A percentile compares a stretch with the other conserved stretches of the same genome.
Conservation (phyloP, 441 rosid species). For the Jatropha multifida region DNA sequence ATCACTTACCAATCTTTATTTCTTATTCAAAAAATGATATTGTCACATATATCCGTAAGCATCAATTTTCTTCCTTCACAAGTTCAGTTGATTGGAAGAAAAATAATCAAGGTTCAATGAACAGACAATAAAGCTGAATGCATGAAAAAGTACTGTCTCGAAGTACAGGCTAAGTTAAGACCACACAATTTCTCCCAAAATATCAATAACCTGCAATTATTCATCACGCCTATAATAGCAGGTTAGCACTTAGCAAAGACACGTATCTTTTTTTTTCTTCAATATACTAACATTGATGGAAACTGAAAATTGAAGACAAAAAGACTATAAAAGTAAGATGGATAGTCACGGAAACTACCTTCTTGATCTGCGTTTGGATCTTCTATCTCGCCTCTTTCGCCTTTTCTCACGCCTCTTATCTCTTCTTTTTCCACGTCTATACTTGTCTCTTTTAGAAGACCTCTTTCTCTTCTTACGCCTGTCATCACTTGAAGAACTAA, state of each 20-base stretch:
- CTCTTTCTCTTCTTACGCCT: slow-evolving; percentile 74
- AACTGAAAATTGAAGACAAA: no score
- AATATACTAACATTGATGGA: no score
- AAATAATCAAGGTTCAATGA: background rate
- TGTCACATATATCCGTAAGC: background rate
- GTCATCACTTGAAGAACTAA: slow-evolving; percentile 87
- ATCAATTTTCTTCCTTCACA: background rate
- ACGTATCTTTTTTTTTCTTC: no score
- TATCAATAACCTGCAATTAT: background rate
- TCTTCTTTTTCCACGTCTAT: slow-evolving; percentile 65
- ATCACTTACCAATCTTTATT: background rate
- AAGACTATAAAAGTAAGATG: background rate
- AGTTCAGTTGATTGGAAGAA: background rate
- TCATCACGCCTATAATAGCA: background rate
- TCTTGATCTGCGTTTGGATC: slow-evolving; percentile 69
- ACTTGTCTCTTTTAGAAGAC: slow-evolving; percentile 69
- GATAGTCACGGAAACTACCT: slow-evolving; percentile 43
- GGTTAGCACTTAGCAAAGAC: background rate
- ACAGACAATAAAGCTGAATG: background rate
- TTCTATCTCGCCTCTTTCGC: slow-evolving; percentile 64
- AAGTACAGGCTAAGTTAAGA: background rate
- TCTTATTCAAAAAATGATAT: background rate
- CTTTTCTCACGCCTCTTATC: slow-evolving; percentile 75
- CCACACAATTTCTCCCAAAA: background rate
- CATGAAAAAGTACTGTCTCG: background rate